Conservation (phyloP, 371 early-diverging fungal species). For the Encephalitozoon intestinalis region DNA sequence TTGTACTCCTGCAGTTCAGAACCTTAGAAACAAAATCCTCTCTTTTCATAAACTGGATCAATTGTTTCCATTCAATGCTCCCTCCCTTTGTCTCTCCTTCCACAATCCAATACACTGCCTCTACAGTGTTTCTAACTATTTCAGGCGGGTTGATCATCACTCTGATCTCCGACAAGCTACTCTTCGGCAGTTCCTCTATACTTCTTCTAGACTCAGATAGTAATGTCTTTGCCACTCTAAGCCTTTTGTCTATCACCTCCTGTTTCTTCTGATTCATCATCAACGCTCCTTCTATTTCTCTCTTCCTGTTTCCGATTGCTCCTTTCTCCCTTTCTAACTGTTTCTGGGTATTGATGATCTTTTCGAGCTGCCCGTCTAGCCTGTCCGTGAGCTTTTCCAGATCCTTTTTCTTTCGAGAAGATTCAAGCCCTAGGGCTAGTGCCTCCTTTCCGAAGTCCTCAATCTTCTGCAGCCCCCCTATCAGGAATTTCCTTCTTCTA, state of each 20-base stretch:
- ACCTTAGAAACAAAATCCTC: constrained; percentile 93
- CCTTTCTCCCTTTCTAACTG: constrained; percentile 63
- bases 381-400: not conserved
- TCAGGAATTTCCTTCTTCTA: not conserved
- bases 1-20: constrained; percentile 78
- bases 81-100: constrained; percentile 66
- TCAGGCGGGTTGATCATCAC: constrained; percentile 90
- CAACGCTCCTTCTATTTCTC: constrained; percentile 69
- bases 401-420: not conserved
- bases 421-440: not conserved
- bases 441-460: constrained; percentile 14
- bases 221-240: constrained; percentile 86
- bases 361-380: constrained; percentile 60
- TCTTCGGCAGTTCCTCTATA: constrained; percentile 81
- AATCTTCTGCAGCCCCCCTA: constrained; percentile 12
- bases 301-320: constrained; percentile 70
- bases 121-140: constrained; percentile 87
- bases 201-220: constrained; percentile 83
- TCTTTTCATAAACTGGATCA: constrained; percentile 8
- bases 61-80: not conserved
- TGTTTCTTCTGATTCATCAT: constrained; percentile 71
- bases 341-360: constrained; percentile 69
- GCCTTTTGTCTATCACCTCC: constrained; percentile 71
- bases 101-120: constrained; percentile 82
- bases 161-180: constrained; percentile 90